Evolutionary conservation across 2,329 filamentous ascomycete genomes (phyloP).

Genomic region (Aspergillus phoenicis): DNA sequence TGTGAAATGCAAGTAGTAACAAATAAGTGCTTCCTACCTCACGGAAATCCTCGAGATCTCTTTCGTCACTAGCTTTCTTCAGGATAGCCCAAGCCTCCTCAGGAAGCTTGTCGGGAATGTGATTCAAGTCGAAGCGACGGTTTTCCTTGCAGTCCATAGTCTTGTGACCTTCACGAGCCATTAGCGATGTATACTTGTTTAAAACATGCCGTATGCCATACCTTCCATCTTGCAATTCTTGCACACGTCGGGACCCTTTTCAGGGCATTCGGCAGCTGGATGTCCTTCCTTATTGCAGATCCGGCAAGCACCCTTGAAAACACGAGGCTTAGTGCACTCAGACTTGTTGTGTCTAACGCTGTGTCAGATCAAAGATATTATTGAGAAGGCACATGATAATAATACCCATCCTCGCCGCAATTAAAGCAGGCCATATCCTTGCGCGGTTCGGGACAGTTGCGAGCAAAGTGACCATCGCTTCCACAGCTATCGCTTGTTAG

Average conservation of each 20-base stretch:
- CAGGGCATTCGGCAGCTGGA: constrained; percentile 48
- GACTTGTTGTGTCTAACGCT: constrained; percentile 43
- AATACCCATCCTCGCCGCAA: constrained; percentile 43
- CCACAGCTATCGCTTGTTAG: constrained; percentile 34
- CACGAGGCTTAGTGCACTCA: constrained; percentile 50
- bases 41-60: constrained; percentile 56
- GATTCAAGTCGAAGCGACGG: constrained; percentile 47
- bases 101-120: constrained; percentile 50
- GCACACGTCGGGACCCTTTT: constrained; percentile 47
- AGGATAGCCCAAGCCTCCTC: constrained; percentile 55
- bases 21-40: constrained; percentile 33
- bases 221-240: constrained; percentile 52
- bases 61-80: constrained; percentile 51
- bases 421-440: constrained; percentile 50
- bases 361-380: constrained; percentile 1
- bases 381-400: not conserved
- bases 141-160: constrained; percentile 49
- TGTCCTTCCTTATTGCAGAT: constrained; percentile 52
- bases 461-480: constrained; percentile 40
- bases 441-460: constrained; percentile 48
- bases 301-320: constrained; percentile 51
- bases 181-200: not conserved
- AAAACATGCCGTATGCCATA: constrained; percentile 19
- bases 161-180: constrained; percentile 41
- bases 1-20: not conserved